These are phyloP conservation scores for Striga asiatica DNA, from an alignment of 257 asterid species.

Conservation along the genomic window DNA sequence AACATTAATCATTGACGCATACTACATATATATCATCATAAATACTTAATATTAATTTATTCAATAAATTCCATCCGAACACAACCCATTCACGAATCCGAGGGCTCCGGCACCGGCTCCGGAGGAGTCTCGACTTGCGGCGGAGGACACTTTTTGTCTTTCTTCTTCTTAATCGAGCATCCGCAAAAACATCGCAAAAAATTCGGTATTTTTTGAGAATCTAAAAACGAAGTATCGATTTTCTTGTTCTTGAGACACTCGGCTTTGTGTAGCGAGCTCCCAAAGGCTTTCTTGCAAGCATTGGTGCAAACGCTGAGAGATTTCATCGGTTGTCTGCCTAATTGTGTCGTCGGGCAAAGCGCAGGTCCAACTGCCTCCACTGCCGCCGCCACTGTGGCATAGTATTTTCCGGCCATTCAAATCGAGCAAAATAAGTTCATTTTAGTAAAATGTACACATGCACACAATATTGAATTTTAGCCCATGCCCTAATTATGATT, in stretches of 20 bases:
- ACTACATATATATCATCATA: too few relatives aligned
- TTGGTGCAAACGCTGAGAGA: neutral
- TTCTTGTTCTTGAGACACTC: too few relatives aligned
- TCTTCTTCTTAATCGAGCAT: neutral
- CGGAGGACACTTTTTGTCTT: conserved; percentile 5
- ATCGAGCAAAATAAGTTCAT: neutral
- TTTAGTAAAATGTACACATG: too few relatives aligned
- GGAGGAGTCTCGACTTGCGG: neutral
- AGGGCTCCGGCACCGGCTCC: too few relatives aligned
- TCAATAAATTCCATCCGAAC: too few relatives aligned
- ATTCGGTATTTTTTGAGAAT: neutral
- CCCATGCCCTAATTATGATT: too few relatives aligned
- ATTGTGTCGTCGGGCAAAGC: neutral
- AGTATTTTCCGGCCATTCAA: neutral
- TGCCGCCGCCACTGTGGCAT: neutral
- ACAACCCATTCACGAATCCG: too few relatives aligned
- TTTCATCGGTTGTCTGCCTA: neutral
- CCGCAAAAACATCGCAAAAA: neutral
- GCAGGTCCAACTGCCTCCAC: neutral
- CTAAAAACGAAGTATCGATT: too few relatives aligned
- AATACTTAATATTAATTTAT: too few relatives aligned
- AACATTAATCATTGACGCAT: too few relatives aligned
- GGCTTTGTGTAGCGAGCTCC: neutral
- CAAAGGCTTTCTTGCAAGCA: conserved; percentile 5
- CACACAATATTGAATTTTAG: too few relatives aligned